Evolutionary conservation across 495 filamentous ascomycete genomes (phyloP).

Genomic region (Evernia prunastri): DNA sequence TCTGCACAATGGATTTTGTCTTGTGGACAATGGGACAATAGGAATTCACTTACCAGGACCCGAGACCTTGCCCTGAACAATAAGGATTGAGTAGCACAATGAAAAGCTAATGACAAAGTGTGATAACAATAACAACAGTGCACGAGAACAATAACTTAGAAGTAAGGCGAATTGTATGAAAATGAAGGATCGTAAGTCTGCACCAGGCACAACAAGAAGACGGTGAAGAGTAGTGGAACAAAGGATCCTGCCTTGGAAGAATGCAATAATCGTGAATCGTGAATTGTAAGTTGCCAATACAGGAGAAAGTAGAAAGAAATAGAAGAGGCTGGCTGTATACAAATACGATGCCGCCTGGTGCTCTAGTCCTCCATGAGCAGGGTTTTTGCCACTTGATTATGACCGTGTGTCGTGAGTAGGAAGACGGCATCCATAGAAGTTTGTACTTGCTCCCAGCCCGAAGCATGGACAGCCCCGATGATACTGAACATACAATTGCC

Average conservation of each 20-base stretch:
- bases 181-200: background rate
- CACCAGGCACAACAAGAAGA: background rate
- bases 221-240: background rate
- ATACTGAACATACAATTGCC: background rate
- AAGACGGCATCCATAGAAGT: background rate
- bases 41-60: background rate
- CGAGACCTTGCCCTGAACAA: background rate
- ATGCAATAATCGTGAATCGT: background rate
- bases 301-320: background rate
- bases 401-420: background rate
- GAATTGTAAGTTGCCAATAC: background rate
- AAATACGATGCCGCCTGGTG: background rate
- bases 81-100: background rate
- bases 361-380: background rate
- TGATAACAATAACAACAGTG: background rate
- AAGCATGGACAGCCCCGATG: background rate
- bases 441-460: background rate
- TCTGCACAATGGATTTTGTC: background rate
- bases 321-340: background rate
- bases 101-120: background rate
- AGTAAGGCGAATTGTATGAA: background rate
- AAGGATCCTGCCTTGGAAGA: background rate
- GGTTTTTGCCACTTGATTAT: background rate
- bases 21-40: background rate
- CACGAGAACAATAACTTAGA: background rate